Evolutionary conservation across 2,329 filamentous ascomycete species (phyloP).

Genomic region (Colletotrichum sp.): DNA sequence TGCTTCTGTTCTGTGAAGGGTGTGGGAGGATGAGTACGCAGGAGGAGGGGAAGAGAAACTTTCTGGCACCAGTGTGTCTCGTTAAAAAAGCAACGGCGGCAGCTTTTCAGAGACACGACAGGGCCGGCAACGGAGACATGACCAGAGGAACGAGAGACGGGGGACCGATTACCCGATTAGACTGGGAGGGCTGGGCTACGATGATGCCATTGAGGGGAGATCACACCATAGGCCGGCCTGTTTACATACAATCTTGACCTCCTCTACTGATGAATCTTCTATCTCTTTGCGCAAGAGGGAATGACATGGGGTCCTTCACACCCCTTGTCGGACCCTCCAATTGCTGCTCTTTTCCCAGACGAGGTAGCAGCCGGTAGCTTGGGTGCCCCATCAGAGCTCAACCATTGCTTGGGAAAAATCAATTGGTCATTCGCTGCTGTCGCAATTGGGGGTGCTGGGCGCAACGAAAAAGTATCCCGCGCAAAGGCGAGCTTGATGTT

Average conservation of each 20-base stretch:
- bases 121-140: slow-evolving; percentile 13
- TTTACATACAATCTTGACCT: background rate
- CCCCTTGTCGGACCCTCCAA: background rate
- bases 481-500: background rate
- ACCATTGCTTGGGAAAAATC: background rate
- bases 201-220: slow-evolving; percentile 22
- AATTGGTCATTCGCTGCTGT: background rate
- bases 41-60: background rate
- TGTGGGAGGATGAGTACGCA: background rate
- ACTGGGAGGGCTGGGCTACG: background rate
- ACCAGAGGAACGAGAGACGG: background rate
- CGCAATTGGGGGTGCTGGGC: background rate
- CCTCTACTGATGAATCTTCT: background rate
- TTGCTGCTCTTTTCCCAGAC: background rate
- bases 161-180: background rate
- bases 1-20: background rate
- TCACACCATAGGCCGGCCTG: background rate
- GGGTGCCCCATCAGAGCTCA: background rate
- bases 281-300: background rate
- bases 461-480: background rate
- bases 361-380: background rate
- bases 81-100: background rate
- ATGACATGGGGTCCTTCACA: background rate
- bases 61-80: background rate
- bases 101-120: background rate